Evolutionary conservation across 2,329 filamentous ascomycete species (phyloP).

Genomic region (Drechslerella stenobrocha): DNA sequence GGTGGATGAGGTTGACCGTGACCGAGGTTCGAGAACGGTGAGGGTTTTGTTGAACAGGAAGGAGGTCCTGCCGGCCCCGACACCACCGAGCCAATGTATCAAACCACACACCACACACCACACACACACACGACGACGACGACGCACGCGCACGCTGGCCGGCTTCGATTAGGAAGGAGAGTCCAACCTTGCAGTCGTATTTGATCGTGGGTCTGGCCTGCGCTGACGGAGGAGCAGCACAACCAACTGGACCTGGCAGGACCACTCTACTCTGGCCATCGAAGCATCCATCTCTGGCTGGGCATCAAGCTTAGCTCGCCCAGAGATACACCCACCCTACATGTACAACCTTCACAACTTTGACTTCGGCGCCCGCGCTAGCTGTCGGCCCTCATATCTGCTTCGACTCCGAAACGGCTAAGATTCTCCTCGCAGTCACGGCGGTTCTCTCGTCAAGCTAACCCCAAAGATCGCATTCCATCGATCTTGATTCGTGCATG

Average conservation of each 20-base stretch:
- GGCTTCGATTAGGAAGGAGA: constrained; percentile 41
- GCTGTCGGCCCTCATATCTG: no score
- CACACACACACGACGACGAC: not conserved
- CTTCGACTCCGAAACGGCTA: no score
- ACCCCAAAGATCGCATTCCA: not conserved
- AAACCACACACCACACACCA: not conserved
- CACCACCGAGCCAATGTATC: no score
- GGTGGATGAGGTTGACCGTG: constrained; percentile 19
- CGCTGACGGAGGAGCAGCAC: not conserved
- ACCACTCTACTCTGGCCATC: no score
- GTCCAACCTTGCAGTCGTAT: constrained; percentile 17
- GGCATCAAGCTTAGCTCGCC: no score
- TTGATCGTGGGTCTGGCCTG: constrained; percentile 6
- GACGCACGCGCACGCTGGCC: not conserved
- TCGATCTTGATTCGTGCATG: not conserved
- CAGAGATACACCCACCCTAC: no score
- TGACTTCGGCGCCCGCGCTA: no score
- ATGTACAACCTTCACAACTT: no score
- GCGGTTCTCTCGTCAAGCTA: not conserved
- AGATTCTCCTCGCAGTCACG: not conserved
- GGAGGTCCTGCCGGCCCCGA: constrained; percentile 40
- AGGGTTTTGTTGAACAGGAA: constrained; percentile 44
- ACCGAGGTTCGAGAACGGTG: constrained; percentile 44
- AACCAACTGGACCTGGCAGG: no score
- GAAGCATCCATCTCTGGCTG: not conserved